These are phyloP conservation scores for Ajuga chamaepitys DNA, from an alignment of 257 asterid species.

Conservation along the genomic window DNA sequence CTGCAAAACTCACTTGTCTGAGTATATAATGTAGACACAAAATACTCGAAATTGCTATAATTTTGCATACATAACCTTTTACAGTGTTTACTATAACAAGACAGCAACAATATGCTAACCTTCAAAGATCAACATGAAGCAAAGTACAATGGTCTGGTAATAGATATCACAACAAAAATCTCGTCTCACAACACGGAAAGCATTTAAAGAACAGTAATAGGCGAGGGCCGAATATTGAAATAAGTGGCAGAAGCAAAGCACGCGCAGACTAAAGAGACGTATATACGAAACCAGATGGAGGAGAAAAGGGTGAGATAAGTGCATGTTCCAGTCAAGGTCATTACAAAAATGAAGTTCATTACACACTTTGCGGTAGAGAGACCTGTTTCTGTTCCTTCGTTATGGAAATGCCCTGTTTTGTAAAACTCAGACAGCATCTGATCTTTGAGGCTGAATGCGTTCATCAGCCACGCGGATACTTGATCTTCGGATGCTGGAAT, in stretches of 20 bases:
- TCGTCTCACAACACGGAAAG: background rate
- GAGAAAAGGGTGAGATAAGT: slow-evolving; percentile 55
- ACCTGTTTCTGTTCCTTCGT: slow-evolving; percentile 51
- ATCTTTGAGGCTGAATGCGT: slow-evolving; percentile 62
- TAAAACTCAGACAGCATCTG: slow-evolving; percentile 53
- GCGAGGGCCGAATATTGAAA: slow-evolving; percentile 54
- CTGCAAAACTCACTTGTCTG: too few species aligned
- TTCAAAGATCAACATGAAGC: background rate
- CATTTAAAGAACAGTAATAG: slow-evolving; percentile 23
- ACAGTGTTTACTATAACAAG: too few species aligned
- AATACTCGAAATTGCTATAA: too few species aligned
- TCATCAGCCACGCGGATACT: slow-evolving; percentile 60
- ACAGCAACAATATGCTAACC: too few species aligned
- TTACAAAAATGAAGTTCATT: slow-evolving; percentile 41
- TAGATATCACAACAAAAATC: background rate
- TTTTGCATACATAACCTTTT: too few species aligned
- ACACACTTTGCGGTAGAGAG: slow-evolving; percentile 52
- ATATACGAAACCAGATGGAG: slow-evolving; percentile 66
- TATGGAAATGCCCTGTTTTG: slow-evolving; percentile 54
- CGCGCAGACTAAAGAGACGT: slow-evolving; percentile 55
- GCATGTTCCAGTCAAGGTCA: slow-evolving; percentile 46
- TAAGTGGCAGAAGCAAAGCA: slow-evolving; percentile 53
- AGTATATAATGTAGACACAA: too few species aligned
- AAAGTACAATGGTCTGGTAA: background rate
- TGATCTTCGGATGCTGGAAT: slow-evolving; percentile 54